These are phyloP conservation scores for Hymenoscyphus fraxineus DNA, from an alignment of 2,329 filamentous ascomycete species.

Conservation along the genomic window DNA sequence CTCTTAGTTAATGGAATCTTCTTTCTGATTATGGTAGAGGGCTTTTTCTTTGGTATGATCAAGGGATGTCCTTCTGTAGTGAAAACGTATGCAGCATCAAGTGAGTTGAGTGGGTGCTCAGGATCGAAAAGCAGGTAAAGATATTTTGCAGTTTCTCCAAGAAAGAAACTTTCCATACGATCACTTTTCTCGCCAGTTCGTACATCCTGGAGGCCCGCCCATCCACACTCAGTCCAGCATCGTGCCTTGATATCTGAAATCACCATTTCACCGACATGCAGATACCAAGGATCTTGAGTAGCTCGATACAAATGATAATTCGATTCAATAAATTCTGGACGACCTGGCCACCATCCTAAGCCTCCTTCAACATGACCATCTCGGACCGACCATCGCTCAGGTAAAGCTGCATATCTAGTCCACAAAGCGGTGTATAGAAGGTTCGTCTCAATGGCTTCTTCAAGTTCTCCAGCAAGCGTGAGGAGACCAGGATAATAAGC, in stretches of 20 bases:
- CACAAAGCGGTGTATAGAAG: conserved; percentile 88
- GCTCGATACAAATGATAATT: conserved; percentile 95
- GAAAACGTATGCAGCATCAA: conserved; percentile 88
- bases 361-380: conserved; percentile 81
- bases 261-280: conserved; percentile 94
- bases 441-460: conserved; percentile 87
- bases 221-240: conserved; percentile 88
- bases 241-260: conserved; percentile 80
- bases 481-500: conserved; percentile 93
- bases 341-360: conserved; percentile 89
- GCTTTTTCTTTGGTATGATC: conserved; percentile 62
- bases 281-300: conserved; percentile 91
- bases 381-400: conserved; percentile 87
- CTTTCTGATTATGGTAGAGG: conserved; percentile 12
- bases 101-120: conserved; percentile 78
- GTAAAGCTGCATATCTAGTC: conserved; percentile 90
- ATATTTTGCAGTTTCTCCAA: conserved; percentile 95
- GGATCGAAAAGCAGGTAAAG: conserved; percentile 87
- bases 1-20: conserved; percentile 23
- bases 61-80: conserved; percentile 94
- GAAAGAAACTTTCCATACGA: conserved; percentile 98
- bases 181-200: conserved; percentile 81
- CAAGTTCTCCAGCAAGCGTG: conserved; percentile 79
- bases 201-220: conserved; percentile 84
- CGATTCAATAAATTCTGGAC: conserved; percentile 95